Conservation (phyloP, 2,329 filamentous ascomycete genomes). For the Fusarium domesticum region DNA sequence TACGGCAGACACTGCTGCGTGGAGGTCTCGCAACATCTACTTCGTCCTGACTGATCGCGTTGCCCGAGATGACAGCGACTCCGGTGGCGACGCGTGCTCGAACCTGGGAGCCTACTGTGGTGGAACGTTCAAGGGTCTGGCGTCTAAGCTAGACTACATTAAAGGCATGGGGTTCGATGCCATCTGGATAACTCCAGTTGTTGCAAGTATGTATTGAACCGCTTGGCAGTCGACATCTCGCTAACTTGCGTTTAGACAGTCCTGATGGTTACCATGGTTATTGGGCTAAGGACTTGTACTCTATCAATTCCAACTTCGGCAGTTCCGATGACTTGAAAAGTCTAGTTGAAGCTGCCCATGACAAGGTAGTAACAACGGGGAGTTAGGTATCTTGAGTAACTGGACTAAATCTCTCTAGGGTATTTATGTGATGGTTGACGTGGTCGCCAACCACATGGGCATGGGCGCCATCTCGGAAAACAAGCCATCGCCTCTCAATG, state of each 20-base stretch:
- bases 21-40: slow-evolving; percentile 56
- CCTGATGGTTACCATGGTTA: slow-evolving; percentile 20
- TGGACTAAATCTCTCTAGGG: slow-evolving; percentile 14
- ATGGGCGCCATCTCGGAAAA: slow-evolving; percentile 47
- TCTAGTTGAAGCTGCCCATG: slow-evolving; percentile 13
- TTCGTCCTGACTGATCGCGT: slow-evolving; percentile 57
- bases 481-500: slow-evolving; percentile 46
- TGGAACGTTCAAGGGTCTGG: slow-evolving; percentile 58
- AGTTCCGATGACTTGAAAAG: slow-evolving; percentile 11
- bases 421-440: slow-evolving; percentile 58
- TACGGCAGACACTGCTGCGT: slow-evolving; percentile 39
- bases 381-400: neutral
- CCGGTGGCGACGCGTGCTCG: slow-evolving; percentile 42
- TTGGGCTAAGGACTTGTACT: slow-evolving; percentile 17
- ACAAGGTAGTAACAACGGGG: slow-evolving; percentile 7
- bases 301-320: slow-evolving; percentile 16
- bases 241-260: neutral
- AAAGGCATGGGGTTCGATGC: slow-evolving; percentile 59
- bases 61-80: slow-evolving; percentile 43
- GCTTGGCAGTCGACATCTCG: rapidly evolving
- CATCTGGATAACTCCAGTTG: slow-evolving; percentile 58
- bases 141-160: slow-evolving; percentile 61
- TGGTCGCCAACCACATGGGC: slow-evolving; percentile 58
- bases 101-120: slow-evolving; percentile 53
- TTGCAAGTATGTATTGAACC: slow-evolving; percentile 36